These are phyloP conservation scores for Tetrahymena elliotti DNA, from an alignment of 73 alveolate species.

Conservation along the genomic window DNA sequence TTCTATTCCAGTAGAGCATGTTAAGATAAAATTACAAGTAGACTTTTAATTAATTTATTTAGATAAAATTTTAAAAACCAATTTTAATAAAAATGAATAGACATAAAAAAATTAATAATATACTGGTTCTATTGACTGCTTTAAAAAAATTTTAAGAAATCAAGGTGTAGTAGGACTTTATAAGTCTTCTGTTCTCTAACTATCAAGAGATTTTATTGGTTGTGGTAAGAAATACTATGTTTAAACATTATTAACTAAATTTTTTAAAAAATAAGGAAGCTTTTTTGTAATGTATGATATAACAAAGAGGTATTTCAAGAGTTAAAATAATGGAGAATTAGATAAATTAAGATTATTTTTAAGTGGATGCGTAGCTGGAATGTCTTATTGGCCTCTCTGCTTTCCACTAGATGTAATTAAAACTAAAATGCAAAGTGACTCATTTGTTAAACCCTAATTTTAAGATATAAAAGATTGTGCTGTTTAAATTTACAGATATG, in stretches of 20 bases:
- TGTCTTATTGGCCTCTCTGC: background rate
- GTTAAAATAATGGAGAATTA: background rate
- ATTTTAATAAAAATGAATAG: background rate
- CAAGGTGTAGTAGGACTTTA: background rate
- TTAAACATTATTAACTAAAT: too few species aligned
- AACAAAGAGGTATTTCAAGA: background rate
- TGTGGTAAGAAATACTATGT: background rate
- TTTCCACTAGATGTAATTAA: background rate
- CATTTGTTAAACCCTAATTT: background rate
- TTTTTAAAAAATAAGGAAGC: background rate
- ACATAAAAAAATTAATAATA: background rate
- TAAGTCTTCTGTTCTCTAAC: background rate
- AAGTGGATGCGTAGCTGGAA: constrained; percentile 1
- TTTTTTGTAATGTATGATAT: background rate
- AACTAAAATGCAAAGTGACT: background rate
- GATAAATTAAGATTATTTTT: background rate
- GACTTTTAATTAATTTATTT: background rate
- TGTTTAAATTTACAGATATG: background rate
- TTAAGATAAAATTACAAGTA: background rate
- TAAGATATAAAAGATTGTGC: background rate
- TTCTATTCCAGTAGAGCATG: background rate
- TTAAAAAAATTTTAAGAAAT: background rate
- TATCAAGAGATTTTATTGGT: background rate
- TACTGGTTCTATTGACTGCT: background rate
- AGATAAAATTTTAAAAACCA: background rate